Conservation (phyloP, 2,329 filamentous ascomycete genomes). For the Furcasterigmium sp. region DNA sequence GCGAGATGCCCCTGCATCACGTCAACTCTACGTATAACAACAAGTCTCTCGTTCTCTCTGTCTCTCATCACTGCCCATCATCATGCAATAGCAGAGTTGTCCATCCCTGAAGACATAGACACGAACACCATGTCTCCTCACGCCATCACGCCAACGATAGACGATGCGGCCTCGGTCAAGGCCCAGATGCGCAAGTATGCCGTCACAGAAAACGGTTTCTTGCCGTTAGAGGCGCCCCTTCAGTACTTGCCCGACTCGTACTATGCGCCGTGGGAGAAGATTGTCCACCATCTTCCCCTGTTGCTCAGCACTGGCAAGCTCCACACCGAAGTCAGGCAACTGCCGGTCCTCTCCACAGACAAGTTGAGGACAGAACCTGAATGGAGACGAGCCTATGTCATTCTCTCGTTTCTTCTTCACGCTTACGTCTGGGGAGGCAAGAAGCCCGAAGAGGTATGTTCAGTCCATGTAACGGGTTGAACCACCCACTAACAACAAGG, state of each 20-base stretch:
- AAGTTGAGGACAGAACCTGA: slow-evolving; percentile 60
- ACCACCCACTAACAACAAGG: slow-evolving; percentile 11
- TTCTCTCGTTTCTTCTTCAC: slow-evolving; percentile 76
- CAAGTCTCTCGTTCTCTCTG: no score
- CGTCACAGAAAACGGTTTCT: slow-evolving; percentile 62
- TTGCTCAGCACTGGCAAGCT: slow-evolving; percentile 62
- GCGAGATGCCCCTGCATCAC: no score
- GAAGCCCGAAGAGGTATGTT: slow-evolving; percentile 60
- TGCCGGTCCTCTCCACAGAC: slow-evolving; percentile 67
- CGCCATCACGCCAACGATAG: slow-evolving; percentile 20
- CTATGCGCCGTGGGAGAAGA: slow-evolving; percentile 74
- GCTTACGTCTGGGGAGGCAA: slow-evolving; percentile 87
- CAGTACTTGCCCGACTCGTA: slow-evolving; percentile 61
- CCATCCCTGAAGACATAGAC: no score
- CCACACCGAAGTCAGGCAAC: slow-evolving; percentile 53
- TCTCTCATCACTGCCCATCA: no score
- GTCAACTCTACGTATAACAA: no score
- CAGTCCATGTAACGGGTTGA: not conserved
- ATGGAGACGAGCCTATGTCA: slow-evolving; percentile 76
- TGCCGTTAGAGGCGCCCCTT: slow-evolving; percentile 67
- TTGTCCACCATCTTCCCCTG: slow-evolving; percentile 62
- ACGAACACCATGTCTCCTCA: slow-evolving; percentile 35
- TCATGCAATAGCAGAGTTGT: no score
- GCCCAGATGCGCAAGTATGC: slow-evolving; percentile 25
- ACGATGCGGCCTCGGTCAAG: slow-evolving; percentile 7